Percentiles rank a stretch among this genome's conserved stretches.
Evolutionary conservation across 192 early-diverging fungal species (phyloP).

Genomic region (Physocladia obscura): DNA sequence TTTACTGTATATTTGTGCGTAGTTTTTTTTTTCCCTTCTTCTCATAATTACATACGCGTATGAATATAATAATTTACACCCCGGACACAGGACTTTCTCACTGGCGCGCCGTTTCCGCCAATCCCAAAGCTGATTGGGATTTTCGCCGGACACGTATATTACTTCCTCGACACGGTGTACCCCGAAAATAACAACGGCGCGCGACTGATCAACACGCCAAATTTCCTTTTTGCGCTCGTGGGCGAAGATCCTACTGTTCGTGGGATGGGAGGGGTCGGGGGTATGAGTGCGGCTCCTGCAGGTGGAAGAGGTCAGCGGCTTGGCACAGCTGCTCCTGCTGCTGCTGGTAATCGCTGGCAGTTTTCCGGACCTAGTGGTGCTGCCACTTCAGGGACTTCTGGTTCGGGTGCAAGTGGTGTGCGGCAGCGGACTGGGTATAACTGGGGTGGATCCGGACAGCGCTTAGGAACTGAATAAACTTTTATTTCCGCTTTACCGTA

Average conservation of each 20-base stretch:
- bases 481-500: too few relatives aligned
- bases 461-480: conserved; percentile 12
- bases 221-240: conserved; percentile 33
- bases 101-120: conserved; percentile 41
- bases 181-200: conserved; percentile 61
- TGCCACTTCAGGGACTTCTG: neutral
- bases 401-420: neutral
- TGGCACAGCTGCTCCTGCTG: neutral
- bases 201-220: conserved; percentile 67
- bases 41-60: neutral
- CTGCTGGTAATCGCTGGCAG: conserved; percentile 5
- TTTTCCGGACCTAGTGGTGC: neutral
- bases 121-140: conserved; percentile 65
- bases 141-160: conserved; percentile 68
- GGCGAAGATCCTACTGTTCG: conserved; percentile 11
- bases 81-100: conserved; percentile 46
- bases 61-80: neutral
- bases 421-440: conserved; percentile 13
- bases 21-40: neutral
- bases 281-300: neutral
- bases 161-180: conserved; percentile 69
- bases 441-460: conserved; percentile 12
- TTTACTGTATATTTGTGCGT: conserved; percentile 50
- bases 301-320: conserved; percentile 5
- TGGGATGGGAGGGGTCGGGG: conserved; percentile 24